Conservation (phyloP, 495 filamentous ascomycete genomes). For the Zalerion maritima region DNA sequence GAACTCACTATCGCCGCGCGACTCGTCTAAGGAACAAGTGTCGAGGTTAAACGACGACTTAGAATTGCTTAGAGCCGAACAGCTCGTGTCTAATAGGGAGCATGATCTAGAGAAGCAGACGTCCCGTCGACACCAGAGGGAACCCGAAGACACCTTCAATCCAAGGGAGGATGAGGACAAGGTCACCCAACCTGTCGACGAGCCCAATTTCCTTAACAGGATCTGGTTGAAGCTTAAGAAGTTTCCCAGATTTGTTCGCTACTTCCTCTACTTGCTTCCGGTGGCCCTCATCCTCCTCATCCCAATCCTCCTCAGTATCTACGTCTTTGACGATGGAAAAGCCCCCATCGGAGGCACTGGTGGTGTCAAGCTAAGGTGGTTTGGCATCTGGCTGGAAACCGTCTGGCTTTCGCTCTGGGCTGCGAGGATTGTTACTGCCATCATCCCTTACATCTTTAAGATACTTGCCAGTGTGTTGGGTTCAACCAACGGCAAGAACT, state of each 20-base stretch:
- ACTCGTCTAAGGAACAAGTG: conserved; percentile 59
- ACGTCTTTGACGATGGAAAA: conserved; percentile 35
- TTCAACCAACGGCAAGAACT: conserved; percentile 77
- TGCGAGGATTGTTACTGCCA: conserved; percentile 59
- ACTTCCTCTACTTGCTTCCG: conserved; percentile 76
- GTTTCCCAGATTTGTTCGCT: conserved; percentile 67
- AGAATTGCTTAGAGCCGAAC: conserved; percentile 68
- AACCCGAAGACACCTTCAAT: conserved; percentile 72
- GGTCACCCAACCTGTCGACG: conserved; percentile 48
- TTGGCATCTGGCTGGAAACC: conserved; percentile 86
- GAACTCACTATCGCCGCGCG: no score
- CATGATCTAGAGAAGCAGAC: conserved; percentile 18
- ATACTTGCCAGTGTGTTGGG: conserved; percentile 62
- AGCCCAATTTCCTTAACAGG: conserved; percentile 45
- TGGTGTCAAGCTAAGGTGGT: conserved; percentile 72
- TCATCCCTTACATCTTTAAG: conserved; percentile 52
- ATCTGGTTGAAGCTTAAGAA: conserved; percentile 42
- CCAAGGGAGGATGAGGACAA: conserved; percentile 45
- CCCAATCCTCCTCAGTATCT: conserved; percentile 63
- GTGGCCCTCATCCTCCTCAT: conserved; percentile 59
- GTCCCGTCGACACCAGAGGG: conserved; percentile 23
- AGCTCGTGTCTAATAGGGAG: conserved; percentile 45
- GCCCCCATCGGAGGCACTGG: conserved; percentile 49
- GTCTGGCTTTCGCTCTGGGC: conserved; percentile 90
- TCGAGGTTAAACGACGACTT: conserved; percentile 72